phyloP scores from a whole-genome alignment of 2,329 filamentous ascomycete genomes.

The Aspergillus felis region DNA sequence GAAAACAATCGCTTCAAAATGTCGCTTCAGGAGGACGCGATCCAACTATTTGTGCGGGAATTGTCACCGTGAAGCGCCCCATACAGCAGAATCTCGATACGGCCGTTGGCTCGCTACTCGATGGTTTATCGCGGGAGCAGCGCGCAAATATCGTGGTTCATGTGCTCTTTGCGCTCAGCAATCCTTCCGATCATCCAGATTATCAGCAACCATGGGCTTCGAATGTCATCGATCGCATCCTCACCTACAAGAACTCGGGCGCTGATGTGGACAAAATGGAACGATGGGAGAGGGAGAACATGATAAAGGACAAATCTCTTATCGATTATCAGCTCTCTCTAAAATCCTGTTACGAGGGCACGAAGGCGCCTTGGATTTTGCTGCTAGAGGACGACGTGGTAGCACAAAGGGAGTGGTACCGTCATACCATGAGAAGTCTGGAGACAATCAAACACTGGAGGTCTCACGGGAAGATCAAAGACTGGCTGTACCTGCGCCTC shows the following conservation, averaged over 20 bases:
- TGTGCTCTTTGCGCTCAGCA: slow-evolving; percentile 43
- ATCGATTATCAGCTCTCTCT: slow-evolving; percentile 45
- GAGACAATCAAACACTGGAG: slow-evolving; percentile 26
- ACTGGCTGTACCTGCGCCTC: slow-evolving; percentile 42
- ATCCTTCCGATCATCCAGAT: slow-evolving; percentile 39
- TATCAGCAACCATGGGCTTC: slow-evolving; percentile 42
- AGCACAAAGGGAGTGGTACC: slow-evolving; percentile 46
- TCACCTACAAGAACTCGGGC: slow-evolving; percentile 38
- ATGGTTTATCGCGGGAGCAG: slow-evolving; percentile 39
- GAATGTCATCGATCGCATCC: slow-evolving; percentile 37
- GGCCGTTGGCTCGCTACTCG: slow-evolving; percentile 43
- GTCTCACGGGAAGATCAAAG: slow-evolving; percentile 7
- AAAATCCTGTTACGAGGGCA: slow-evolving; percentile 35
- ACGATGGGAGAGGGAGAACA: slow-evolving; percentile 13
- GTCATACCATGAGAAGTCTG: slow-evolving; percentile 37
- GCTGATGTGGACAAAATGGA: slow-evolving; percentile 7
- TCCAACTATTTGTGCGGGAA: slow-evolving; percentile 39
- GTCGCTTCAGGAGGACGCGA: slow-evolving; percentile 3
- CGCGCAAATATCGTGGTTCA: slow-evolving; percentile 40
- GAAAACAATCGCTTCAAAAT: slow-evolving; percentile 1
- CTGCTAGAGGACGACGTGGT: slow-evolving; percentile 49
- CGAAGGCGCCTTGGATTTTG: slow-evolving; percentile 40
- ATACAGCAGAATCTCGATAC: slow-evolving; percentile 38
- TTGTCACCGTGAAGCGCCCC: slow-evolving; percentile 42
- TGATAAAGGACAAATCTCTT: slow-evolving; percentile 37